Evolutionary conservation across 2,329 filamentous ascomycete genomes (phyloP).

Genomic region (Clarireedia monteithiana): DNA sequence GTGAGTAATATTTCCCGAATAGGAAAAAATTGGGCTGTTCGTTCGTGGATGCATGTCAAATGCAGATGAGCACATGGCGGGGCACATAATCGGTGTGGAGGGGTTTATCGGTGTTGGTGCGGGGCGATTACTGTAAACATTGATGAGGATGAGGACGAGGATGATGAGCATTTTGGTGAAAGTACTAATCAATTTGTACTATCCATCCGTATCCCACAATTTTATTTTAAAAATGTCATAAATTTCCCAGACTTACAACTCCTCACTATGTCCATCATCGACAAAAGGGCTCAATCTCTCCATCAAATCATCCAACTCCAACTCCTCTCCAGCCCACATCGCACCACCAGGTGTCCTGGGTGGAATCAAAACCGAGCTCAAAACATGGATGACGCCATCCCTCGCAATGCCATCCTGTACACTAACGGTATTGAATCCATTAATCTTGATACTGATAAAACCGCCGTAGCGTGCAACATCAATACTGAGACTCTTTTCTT

Average conservation of each 20-base stretch:
- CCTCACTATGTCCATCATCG: slow-evolving; percentile 10
- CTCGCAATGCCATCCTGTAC: slow-evolving; percentile 63
- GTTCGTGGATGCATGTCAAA: too few species aligned
- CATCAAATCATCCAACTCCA: slow-evolving; percentile 54
- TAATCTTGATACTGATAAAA: slow-evolving; percentile 65
- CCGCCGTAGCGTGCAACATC: slow-evolving; percentile 64
- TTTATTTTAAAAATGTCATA: not conserved
- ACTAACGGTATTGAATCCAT: slow-evolving; percentile 59
- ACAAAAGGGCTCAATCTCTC: slow-evolving; percentile 25
- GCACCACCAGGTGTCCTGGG: slow-evolving; percentile 44
- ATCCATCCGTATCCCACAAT: too few species aligned
- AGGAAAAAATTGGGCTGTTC: not conserved
- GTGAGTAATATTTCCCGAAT: not conserved
- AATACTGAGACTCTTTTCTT: slow-evolving; percentile 57
- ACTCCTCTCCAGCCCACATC: slow-evolving; percentile 42
- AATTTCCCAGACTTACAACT: slow-evolving; percentile 11
- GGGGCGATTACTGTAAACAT: too few species aligned
- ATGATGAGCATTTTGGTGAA: too few species aligned
- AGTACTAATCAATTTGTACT: too few species aligned
- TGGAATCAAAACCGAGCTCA: slow-evolving; percentile 67
- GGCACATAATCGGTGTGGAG: too few species aligned
- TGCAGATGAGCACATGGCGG: too few species aligned
- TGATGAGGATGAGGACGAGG: too few species aligned
- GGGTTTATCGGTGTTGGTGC: too few species aligned
- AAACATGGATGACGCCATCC: slow-evolving; percentile 78